phyloP scores from a whole-genome alignment of 805 yeast genomes.

The Ogataea dorogensis region DNA sequence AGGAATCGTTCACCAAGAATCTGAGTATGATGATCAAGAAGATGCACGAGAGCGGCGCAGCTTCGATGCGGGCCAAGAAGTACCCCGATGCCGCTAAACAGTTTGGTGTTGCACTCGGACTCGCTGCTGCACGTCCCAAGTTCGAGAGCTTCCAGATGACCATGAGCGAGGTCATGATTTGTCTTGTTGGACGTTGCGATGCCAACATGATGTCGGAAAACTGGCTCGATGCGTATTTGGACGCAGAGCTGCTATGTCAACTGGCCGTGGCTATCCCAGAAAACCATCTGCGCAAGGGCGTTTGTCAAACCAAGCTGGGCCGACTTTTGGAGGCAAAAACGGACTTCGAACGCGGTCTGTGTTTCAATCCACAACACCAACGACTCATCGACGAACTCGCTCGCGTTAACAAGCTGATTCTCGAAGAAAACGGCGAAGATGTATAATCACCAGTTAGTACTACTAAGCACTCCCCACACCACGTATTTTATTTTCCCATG shows the following conservation, averaged over 20 bases:
- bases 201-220: slow-evolving; percentile 56
- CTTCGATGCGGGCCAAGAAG: slow-evolving; percentile 52
- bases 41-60: slow-evolving; percentile 62
- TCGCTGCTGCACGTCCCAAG: slow-evolving; percentile 65
- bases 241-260: slow-evolving; percentile 62
- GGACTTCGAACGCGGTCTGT: slow-evolving; percentile 70
- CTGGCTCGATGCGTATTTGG: slow-evolving; percentile 61
- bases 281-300: slow-evolving; percentile 69
- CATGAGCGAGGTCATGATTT: slow-evolving; percentile 62
- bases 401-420: slow-evolving; percentile 45
- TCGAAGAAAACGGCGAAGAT: slow-evolving; percentile 58
- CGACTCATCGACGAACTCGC: slow-evolving; percentile 49
- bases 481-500: neutral
- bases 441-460: too few relatives aligned
- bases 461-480: too few relatives aligned
- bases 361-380: slow-evolving; percentile 55
- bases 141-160: slow-evolving; percentile 75
- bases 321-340: slow-evolving; percentile 60
- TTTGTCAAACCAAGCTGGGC: slow-evolving; percentile 60
- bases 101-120: slow-evolving; percentile 62
- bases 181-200: slow-evolving; percentile 70
- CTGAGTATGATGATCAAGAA: slow-evolving; percentile 59
- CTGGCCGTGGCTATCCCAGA: slow-evolving; percentile 63
- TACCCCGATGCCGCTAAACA: slow-evolving; percentile 62
- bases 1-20: slow-evolving; percentile 54